A percentile compares a stretch with the other conserved stretches of the same genome.
These are phyloP conservation scores for Penicillium sp. DNA, from an alignment of 2,329 filamentous ascomycete genomes.

Conservation along the genomic window DNA sequence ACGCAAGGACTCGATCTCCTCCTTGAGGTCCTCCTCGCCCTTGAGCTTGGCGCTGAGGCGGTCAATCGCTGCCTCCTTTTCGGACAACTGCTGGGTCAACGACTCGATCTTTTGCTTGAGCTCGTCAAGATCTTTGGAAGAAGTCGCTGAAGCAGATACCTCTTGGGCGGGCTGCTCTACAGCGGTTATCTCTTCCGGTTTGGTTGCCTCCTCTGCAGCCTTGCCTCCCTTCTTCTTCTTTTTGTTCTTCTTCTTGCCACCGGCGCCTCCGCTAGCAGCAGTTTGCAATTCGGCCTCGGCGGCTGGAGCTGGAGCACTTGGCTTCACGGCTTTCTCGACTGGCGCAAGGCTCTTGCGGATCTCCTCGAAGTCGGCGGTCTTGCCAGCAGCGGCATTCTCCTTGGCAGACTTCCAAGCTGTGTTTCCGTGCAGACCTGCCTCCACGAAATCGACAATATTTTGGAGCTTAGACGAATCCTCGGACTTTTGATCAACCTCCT, in stretches of 20 bases:
- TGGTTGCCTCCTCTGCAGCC: conserved; percentile 46
- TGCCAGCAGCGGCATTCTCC: conserved; percentile 41
- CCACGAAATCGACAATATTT: conserved; percentile 48
- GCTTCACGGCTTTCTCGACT: conserved; percentile 31
- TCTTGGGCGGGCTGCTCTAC: conserved; percentile 26
- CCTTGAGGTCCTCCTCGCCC: conserved; percentile 76
- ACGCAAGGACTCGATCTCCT: conserved; percentile 83
- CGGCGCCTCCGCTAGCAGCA: conserved; percentile 35
- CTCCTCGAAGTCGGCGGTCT: conserved; percentile 43
- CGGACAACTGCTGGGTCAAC: conserved; percentile 44
- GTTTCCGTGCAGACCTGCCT: conserved; percentile 46
- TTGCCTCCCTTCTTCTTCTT: conserved; percentile 83
- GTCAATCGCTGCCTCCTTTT: conserved; percentile 76
- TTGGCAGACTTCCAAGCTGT: conserved; percentile 44
- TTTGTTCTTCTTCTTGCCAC: conserved; percentile 75
- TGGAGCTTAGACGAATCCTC: conserved; percentile 42
- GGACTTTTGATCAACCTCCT: conserved; percentile 49
- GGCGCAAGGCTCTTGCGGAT: conserved; percentile 41
- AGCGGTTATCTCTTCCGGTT: conserved; percentile 28
- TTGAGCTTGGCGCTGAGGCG: conserved; percentile 72
- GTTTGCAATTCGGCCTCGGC: conserved; percentile 34
- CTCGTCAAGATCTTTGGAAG: conserved; percentile 32
- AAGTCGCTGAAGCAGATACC: conserved; percentile 31
- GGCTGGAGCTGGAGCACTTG: background rate
- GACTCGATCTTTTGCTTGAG: conserved; percentile 46